These are phyloP conservation scores for Neurospora sp. DNA, from an alignment of 495 filamentous ascomycete genomes.

Conservation along the genomic window DNA sequence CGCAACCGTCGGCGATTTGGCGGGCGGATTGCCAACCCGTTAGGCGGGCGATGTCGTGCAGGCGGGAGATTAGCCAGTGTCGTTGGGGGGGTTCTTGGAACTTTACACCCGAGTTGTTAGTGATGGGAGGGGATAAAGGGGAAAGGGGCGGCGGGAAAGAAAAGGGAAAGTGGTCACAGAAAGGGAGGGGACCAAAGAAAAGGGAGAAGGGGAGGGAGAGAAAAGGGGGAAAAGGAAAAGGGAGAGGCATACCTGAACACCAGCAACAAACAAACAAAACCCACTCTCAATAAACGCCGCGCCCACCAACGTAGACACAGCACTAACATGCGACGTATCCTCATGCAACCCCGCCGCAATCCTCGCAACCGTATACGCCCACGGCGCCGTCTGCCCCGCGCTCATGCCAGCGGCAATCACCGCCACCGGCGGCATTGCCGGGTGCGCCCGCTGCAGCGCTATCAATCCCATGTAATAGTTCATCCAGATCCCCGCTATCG, in stretches of 20 bases:
- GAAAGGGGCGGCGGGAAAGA: too few species aligned
- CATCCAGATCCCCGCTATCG: conserved; percentile 75
- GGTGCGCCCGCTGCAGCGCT: conserved; percentile 65
- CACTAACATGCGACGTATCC: conserved; percentile 41
- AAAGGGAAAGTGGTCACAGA: too few species aligned
- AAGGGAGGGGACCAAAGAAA: too few species aligned
- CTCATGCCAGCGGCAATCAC: conserved; percentile 72
- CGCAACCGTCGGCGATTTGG: conserved; percentile 73
- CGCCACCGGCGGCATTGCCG: conserved; percentile 82
- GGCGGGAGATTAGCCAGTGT: conserved; percentile 59
- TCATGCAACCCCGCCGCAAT: conserved; percentile 75
- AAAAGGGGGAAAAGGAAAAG: too few species aligned
- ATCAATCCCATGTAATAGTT: conserved; percentile 77
- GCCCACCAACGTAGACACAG: conserved; percentile 70
- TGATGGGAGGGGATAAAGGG: too few species aligned
- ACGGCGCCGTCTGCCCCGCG: conserved; percentile 54
- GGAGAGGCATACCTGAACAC: conserved; percentile 40
- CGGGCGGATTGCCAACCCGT: conserved; percentile 81
- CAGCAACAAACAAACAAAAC: conserved; percentile 77
- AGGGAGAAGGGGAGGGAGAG: background rate
- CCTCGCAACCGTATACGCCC: conserved; percentile 66
- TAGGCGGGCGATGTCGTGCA: conserved; percentile 64
- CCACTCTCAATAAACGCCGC: conserved; percentile 70
- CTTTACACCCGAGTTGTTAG: too few species aligned
- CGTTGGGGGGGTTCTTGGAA: conserved; percentile 52